phyloP scores from a whole-genome alignment of 345 rosid genomes.

The Acer yangbiense region DNA sequence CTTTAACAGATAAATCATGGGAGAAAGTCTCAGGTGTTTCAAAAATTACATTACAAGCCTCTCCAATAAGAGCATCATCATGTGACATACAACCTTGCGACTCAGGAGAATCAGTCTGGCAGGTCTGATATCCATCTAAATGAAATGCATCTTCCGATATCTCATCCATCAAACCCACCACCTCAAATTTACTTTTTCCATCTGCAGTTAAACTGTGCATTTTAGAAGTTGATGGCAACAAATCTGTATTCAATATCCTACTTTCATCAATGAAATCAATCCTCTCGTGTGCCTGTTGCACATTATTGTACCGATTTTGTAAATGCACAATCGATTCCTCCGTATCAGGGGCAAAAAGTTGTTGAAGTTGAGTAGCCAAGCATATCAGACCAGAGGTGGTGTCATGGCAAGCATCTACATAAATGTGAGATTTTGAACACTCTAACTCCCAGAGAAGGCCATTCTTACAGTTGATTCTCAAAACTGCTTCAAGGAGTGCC shows the following conservation, averaged over 20 bases:
- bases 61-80: conserved; percentile 45
- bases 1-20: conserved; percentile 38
- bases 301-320: conserved; percentile 80
- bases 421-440: conserved; percentile 66
- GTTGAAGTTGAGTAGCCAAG: conserved; percentile 80
- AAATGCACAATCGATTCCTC: conserved; percentile 87
- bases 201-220: conserved; percentile 33
- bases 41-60: conserved; percentile 38
- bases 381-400: conserved; percentile 74
- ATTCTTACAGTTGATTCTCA: conserved; percentile 56
- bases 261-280: conserved; percentile 41
- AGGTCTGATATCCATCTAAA: conserved; percentile 43
- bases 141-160: conserved; percentile 74
- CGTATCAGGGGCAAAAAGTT: conserved; percentile 82
- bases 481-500: conserved; percentile 63
- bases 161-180: conserved; percentile 73
- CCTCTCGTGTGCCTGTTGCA: conserved; percentile 52
- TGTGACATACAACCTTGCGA: conserved; percentile 32
- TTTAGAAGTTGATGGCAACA: conserved; percentile 41
- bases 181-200: conserved; percentile 29
- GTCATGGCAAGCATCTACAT: conserved; percentile 83
- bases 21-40: conserved; percentile 43
- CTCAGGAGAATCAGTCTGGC: conserved; percentile 42
- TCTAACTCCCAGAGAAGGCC: conserved; percentile 80
- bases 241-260: conserved; percentile 28